Evolutionary conservation across 495 filamentous ascomycete genomes (phyloP).

Genomic region (Apiosordaria backusii): DNA sequence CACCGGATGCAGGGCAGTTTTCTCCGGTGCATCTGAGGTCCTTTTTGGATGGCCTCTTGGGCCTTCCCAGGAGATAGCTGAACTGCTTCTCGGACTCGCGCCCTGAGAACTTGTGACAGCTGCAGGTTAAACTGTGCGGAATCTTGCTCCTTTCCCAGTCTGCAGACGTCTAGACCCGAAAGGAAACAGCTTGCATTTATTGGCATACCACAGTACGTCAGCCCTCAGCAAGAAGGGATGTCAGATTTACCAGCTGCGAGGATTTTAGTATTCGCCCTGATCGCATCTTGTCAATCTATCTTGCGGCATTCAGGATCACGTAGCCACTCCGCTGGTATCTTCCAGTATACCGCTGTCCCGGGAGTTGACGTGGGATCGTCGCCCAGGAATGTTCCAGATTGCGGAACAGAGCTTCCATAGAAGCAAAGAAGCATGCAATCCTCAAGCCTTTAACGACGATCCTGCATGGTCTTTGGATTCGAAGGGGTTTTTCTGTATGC

Average conservation of each 20-base stretch:
- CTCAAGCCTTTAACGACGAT: not conserved
- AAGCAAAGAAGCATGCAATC: not conserved
- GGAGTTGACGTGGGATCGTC: not conserved
- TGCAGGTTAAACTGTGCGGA: not conserved
- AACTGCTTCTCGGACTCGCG: not conserved
- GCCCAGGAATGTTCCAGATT: constrained; percentile 1
- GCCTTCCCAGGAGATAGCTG: not conserved
- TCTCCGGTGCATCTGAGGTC: not conserved
- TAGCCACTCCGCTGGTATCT: not conserved
- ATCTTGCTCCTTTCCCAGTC: not conserved
- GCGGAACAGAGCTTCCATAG: not conserved
- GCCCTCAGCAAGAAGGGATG: not conserved
- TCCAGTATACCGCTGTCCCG: not conserved
- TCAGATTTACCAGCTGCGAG: not conserved
- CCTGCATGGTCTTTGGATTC: not conserved
- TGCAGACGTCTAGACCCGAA: not conserved
- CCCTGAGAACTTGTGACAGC: not conserved
- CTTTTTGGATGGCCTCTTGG: not conserved
- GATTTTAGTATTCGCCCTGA: not conserved
- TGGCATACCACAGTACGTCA: not conserved
- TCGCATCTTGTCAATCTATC: not conserved
- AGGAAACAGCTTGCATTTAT: not conserved
- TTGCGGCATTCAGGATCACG: not conserved
- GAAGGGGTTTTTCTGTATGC: not conserved
- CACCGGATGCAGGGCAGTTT: not conserved